A percentile compares a stretch with the other conserved stretches of the same genome.
Evolutionary conservation across 129 eudicot species (phyloP).

Genomic region (Helianthus tuberosus): DNA sequence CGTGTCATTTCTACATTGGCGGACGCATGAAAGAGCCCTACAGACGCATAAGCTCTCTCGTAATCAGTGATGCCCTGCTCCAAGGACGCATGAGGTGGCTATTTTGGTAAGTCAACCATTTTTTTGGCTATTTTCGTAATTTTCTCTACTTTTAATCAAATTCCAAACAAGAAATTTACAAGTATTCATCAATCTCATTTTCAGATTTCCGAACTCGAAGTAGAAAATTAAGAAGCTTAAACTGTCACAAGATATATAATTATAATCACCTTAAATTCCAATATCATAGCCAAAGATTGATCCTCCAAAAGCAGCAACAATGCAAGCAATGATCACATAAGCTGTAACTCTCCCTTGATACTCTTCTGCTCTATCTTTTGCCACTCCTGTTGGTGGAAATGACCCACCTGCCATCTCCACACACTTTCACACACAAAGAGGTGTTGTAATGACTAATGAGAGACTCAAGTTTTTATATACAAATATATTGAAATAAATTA

Average conservation of each 20-base stretch:
- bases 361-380: slow-evolving; percentile 69
- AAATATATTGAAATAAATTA: slow-evolving; percentile 7
- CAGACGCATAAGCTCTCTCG: too few relatives aligned
- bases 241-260: not conserved
- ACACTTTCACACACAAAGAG: slow-evolving; percentile 8
- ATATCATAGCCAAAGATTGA: slow-evolving; percentile 85
- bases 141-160: too few relatives aligned
- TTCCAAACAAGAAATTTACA: not conserved
- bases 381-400: slow-evolving; percentile 60
- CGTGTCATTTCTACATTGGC: too few relatives aligned
- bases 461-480: slow-evolving; percentile 14
- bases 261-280: slow-evolving; percentile 91
- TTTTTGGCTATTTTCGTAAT: too few relatives aligned
- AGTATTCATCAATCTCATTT: slow-evolving; percentile 1
- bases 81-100: too few relatives aligned
- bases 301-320: slow-evolving; percentile 89
- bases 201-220: not conserved
- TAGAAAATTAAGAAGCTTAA: not conserved
- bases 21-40: too few relatives aligned
- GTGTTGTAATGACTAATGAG: slow-evolving; percentile 3
- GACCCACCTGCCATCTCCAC: slow-evolving; percentile 76
- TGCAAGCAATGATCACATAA: slow-evolving; percentile 70
- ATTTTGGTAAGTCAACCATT: too few relatives aligned
- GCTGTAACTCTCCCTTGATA: slow-evolving; percentile 70
- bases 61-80: too few relatives aligned